Base-by-base conservation (phyloP, 2,329 filamentous ascomycete genomes). In the Xenoacremonium recifei region DNA sequence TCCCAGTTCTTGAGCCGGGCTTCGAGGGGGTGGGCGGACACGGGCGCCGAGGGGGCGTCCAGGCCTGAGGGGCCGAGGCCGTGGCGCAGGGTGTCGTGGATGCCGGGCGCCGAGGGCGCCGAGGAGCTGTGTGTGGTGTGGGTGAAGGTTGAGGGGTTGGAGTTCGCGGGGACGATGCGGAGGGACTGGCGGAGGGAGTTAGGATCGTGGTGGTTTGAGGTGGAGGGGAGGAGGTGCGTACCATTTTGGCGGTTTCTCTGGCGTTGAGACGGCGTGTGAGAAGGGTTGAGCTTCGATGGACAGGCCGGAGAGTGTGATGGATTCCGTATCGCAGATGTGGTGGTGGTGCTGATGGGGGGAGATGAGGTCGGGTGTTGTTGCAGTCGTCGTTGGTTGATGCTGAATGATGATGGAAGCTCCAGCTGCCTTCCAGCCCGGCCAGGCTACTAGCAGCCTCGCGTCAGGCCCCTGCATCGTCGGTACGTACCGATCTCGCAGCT, bases 11-110 rank as follows among this genome's bases (percentile, higher is more conserved):
- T 80, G 45, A 99, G 87, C 49, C 93, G 90, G 40, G 87, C 76
- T 72, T 97, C 93, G 59, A 99, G 87, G 0, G 93, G 93, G 75
- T 99, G 93, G 3, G 85, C 71, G 32, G 66, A 70, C 50, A 79
- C 71, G n/a, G 85, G 74, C 35, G 63, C 54, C 46, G 68, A 60
- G 43, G 70, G 59, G 40, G 70, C 63, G 44, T 76, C 68, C 53
- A 68, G 63, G 52, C 80, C 66, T 37, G 79, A 73, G n/a, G 81
- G 83, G 55, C 82, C 82, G 53, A 95, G 78, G 69, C 91, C 90
- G 50, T 84, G 76, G 61, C 93, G 91, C 57, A 99, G 86, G 15
- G 87, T 91, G 74, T 97, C 93, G 77, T 95, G 91, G 51, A 97
- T 77, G 55, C 92, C 92, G 0, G 91, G 91, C 13, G 90, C 92